A percentile compares a stretch with the other conserved stretches of the same genome.
phyloP scores from a whole-genome alignment of 176 grass and related monocot species.

The Aegilops tauschii region DNA sequence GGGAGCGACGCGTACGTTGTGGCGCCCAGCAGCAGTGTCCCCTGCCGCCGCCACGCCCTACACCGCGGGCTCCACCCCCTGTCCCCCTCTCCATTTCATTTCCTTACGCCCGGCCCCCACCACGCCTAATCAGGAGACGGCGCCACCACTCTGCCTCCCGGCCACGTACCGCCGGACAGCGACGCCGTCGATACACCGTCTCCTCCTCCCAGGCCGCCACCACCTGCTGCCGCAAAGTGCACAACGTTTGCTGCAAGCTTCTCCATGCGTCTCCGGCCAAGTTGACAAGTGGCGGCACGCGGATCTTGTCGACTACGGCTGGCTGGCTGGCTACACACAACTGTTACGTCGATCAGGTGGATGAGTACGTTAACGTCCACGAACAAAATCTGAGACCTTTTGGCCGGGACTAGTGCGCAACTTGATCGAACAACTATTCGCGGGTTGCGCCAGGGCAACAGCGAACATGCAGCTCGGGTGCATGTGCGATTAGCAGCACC shows the following conservation, averaged over 20 bases:
- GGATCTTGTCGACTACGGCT: background rate
- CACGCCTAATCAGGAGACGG: background rate
- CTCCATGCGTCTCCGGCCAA: background rate
- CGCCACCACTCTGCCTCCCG: background rate
- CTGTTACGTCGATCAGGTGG: slow-evolving; percentile 28
- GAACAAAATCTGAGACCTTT: background rate
- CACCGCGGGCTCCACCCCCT: background rate
- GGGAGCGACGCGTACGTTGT: background rate
- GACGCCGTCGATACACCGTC: background rate
- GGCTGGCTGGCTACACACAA: background rate
- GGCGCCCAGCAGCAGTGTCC: background rate
- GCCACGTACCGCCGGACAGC: background rate
- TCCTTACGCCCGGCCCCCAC: background rate
- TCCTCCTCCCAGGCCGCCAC: background rate
- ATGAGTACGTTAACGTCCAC: background rate
- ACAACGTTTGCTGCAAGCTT: background rate
- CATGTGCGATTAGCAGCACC: background rate
- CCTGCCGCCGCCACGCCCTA: slow-evolving; percentile 34
- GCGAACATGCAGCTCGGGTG: background rate
- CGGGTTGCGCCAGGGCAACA: background rate
- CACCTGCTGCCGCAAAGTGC: background rate
- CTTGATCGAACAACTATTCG: background rate
- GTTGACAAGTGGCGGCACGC: background rate
- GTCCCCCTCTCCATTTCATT: background rate
- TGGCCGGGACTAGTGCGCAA: background rate